Conservation (phyloP, 306 rosid species). For the Trifolium repens region DNA sequence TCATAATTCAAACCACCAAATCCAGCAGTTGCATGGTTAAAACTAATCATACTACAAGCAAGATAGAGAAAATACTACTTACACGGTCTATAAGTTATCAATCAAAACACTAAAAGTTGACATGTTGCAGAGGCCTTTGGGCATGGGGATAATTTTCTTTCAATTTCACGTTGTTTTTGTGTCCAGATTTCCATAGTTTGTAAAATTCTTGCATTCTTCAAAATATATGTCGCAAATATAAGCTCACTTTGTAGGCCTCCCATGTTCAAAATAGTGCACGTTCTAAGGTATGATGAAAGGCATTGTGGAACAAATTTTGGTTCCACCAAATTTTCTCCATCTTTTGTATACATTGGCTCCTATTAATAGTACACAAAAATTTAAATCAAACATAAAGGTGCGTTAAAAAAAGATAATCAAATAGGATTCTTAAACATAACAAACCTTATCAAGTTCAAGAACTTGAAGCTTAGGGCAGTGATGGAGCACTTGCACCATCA, state of each 20-base stretch:
- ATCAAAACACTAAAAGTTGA: neutral
- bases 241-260: neutral
- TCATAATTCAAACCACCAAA: neutral
- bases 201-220: neutral
- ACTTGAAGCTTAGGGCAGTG: neutral
- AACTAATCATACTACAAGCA: neutral
- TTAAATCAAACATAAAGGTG: neutral
- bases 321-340: neutral
- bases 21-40: neutral
- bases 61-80: too few species aligned
- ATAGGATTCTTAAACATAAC: neutral
- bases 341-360: neutral
- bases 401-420: neutral
- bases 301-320: neutral
- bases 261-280: neutral
- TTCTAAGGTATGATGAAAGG: neutral
- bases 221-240: neutral
- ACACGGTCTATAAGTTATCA: too few species aligned
- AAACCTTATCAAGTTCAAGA: neutral
- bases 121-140: neutral
- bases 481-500: neutral
- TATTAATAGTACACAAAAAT: neutral
- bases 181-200: neutral
- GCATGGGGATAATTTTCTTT: neutral
- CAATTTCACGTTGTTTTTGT: neutral